Percentiles rank a stretch among this genome's conserved stretches.
Evolutionary conservation across 208 protist genomes (phyloP).

Genomic region (Angomonas ambiguus): DNA sequence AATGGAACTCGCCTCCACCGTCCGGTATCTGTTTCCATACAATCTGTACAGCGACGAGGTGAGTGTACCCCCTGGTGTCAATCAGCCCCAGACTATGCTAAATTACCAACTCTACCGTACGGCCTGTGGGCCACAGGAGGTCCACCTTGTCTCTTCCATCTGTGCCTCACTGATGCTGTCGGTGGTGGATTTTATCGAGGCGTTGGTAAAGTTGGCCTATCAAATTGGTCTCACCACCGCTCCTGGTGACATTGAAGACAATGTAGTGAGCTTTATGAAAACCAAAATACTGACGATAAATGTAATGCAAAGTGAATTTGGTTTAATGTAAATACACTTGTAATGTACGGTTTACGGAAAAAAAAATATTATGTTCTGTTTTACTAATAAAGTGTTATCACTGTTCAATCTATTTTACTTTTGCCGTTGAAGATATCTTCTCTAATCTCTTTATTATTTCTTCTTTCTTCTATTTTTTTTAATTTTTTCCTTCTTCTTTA

Average conservation of each 20-base stretch:
- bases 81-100: conserved; percentile 28
- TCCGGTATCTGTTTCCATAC: conserved; percentile 27
- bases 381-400: background rate
- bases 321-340: background rate
- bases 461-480: background rate
- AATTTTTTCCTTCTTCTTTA: background rate
- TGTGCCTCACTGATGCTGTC: conserved; percentile 36
- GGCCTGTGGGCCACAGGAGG: conserved; percentile 22
- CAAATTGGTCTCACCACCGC: conserved; percentile 13
- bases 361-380: background rate
- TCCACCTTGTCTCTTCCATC: conserved; percentile 22
- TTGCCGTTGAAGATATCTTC: conserved; percentile 5
- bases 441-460: background rate
- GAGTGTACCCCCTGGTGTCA: conserved; percentile 32
- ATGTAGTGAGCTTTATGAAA: background rate
- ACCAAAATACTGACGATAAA: conserved; percentile 1
- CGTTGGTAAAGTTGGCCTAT: conserved; percentile 33
- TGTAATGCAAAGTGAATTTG: background rate
- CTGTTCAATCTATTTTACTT: background rate
- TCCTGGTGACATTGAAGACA: background rate
- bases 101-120: conserved; percentile 26
- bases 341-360: background rate
- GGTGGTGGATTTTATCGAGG: conserved; percentile 81
- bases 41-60: conserved; percentile 7
- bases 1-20: conserved; percentile 13